Evolutionary conservation across 2,329 filamentous ascomycete genomes (phyloP).

Genomic region (Myriosclerotinia curreyana): DNA sequence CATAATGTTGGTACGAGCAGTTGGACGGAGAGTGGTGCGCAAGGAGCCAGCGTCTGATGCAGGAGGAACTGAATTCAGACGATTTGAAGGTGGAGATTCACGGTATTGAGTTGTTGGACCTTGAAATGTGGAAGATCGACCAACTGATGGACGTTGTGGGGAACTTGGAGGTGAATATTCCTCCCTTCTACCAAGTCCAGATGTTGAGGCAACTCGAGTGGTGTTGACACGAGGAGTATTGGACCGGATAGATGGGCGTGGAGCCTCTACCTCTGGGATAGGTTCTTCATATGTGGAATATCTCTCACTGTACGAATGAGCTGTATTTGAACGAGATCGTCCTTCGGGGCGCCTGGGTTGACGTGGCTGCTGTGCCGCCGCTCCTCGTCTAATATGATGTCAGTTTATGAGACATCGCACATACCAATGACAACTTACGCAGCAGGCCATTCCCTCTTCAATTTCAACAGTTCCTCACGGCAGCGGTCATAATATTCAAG

Average conservation of each 20-base stretch:
- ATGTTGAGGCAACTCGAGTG: constrained; percentile 34
- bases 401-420: background rate
- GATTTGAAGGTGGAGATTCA: constrained; percentile 49
- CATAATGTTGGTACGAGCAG: constrained; percentile 12
- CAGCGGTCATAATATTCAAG: constrained; percentile 89
- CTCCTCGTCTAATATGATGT: constrained; percentile 17
- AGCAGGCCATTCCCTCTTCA: constrained; percentile 67
- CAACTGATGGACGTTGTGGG: constrained; percentile 46
- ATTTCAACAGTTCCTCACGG: constrained; percentile 71
- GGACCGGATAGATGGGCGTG: constrained; percentile 53
- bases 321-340: constrained; percentile 60
- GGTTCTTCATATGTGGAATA: constrained; percentile 54
- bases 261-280: constrained; percentile 42
- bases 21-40: constrained; percentile 41
- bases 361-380: constrained; percentile 25
- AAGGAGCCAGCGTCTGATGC: constrained; percentile 44
- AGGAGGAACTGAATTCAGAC: constrained; percentile 45
- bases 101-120: constrained; percentile 51
- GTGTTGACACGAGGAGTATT: constrained; percentile 15
- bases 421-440: constrained; percentile 45
- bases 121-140: constrained; percentile 57
- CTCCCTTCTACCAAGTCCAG: constrained; percentile 31
- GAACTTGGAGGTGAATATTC: constrained; percentile 34
- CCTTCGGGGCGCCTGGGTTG: constrained; percentile 28
- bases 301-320: constrained; percentile 60